Base-by-base conservation (phyloP, 139 green algal species). In the Tetradesmus lagerheimii region DNA sequence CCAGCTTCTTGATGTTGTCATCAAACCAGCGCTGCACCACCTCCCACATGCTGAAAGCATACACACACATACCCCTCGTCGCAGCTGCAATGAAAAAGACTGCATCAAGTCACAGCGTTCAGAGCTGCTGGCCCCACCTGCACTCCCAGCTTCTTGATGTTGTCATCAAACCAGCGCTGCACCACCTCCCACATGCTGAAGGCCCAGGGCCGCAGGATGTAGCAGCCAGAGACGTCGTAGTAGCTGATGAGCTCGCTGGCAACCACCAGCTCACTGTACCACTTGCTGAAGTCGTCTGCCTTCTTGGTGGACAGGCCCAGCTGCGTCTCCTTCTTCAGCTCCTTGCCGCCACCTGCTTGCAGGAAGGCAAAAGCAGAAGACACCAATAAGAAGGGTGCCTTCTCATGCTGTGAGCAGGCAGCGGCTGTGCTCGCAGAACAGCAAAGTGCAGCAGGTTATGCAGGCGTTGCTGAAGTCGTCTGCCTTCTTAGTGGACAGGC, bases 121-220 rank as follows among this genome's bases (percentile, higher is more conserved):
- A 14, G 8, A 4, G 43, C 43, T 62, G 47, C 47, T 62, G 18
- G 47, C 47, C 47, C 8, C 57, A 93, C 90, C 92, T 95, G 92
- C 67, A 99, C 98, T 15, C 97, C 98, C 90, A 98, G 83, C 76
- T 95, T 86, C 93, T 99, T 99, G 91, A 99, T 99, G 84, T 96
- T 76, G 66, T 88, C 92, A 85, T 99, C 97, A 91, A 99, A 98
- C 93, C 95, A 99, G 76, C 93, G 78, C 82, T 95, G 92, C 35
- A 97, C 95, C 34, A 87, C 86, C 83, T 97, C 93, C 97, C 97
- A 99, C 89, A 99, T 99, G 64, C 91, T 91, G 86, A 96, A 99
- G 0, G 98, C 95, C 93, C 95, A 98, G 35, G 98, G 98, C 6
- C 98, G 95, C 80, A 99, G 94, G 90, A 99, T 99, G 94, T 99